These are phyloP conservation scores for Tulasnella sp. DNA, from an alignment of 768 basidiomycete genomes.

Conservation along the genomic window DNA sequence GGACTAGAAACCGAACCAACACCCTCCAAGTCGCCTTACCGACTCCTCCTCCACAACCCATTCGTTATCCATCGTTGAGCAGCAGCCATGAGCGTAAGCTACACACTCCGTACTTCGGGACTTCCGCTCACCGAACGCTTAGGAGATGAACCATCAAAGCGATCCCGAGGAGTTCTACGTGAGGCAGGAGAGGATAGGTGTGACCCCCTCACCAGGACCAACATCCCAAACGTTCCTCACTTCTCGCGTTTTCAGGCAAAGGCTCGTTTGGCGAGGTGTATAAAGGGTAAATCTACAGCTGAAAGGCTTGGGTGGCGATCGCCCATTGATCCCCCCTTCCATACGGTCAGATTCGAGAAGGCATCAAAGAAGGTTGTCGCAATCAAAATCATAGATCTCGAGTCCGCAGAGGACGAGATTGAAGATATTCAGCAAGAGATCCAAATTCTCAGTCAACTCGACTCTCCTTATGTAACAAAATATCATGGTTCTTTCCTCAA, in stretches of 20 bases:
- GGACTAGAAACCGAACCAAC: constrained; percentile 11
- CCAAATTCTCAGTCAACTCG: constrained; percentile 92
- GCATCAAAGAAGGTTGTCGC: constrained; percentile 95
- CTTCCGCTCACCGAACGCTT: not conserved
- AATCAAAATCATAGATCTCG: constrained; percentile 99
- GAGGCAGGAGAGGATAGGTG: constrained; percentile 95
- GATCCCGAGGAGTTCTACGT: constrained; percentile 98
- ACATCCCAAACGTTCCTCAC: not conserved
- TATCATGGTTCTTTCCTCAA: constrained; percentile 97
- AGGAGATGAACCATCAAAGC: constrained; percentile 27
- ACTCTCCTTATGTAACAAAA: constrained; percentile 94
- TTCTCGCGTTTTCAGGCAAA: constrained; percentile 59
- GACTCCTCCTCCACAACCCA: not conserved
- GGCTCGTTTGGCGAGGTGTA: constrained; percentile 99
- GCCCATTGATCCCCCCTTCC: not conserved
- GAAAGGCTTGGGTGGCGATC: not conserved
- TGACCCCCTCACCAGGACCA: constrained; percentile 27
- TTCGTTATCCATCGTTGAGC: not conserved
- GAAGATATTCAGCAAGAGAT: constrained; percentile 99
- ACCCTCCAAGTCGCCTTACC: not conserved
- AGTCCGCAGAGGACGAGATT: constrained; percentile 98
- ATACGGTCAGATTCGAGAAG: constrained; percentile 72
- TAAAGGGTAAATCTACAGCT: constrained; percentile 66
- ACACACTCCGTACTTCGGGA: not conserved
- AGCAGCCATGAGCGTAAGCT: constrained; percentile 4